Percentiles rank a stretch among this genome's conserved stretches.
Conservation (phyloP, 163 green algal genomes). For the Chloroidium sp. region DNA sequence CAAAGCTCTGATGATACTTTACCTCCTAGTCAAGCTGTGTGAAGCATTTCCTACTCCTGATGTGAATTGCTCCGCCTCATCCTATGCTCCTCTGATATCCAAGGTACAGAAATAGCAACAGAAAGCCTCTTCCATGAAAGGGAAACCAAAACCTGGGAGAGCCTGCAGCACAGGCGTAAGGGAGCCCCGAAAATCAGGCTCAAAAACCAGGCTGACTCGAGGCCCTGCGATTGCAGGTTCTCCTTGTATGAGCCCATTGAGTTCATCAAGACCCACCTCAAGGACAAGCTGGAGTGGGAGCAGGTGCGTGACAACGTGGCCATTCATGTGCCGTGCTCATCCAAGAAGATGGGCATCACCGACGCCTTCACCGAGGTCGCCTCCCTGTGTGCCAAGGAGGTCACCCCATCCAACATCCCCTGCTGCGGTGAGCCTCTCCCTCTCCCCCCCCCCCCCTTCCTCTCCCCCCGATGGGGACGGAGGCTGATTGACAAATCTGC, state of each 20-base stretch:
- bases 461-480: too few relatives aligned
- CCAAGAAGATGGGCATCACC: conserved; percentile 90
- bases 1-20: too few relatives aligned
- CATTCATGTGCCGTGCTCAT: conserved; percentile 91
- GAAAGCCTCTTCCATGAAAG: too few relatives aligned
- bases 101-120: too few relatives aligned
- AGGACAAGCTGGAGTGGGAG: conserved; percentile 90
- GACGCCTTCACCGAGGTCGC: conserved; percentile 58
- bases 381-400: conserved; percentile 57
- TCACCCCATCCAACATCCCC: conserved; percentile 47
- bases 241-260: conserved; percentile 90
- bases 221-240: conserved; percentile 37
- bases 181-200: too few relatives aligned
- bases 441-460: not conserved
- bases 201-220: not conserved
- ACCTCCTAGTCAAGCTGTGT: too few relatives aligned
- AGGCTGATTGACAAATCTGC: too few relatives aligned
- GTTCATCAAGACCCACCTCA: conserved; percentile 88
- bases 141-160: too few relatives aligned
- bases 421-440: conserved; percentile 22
- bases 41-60: too few relatives aligned
- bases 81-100: too few relatives aligned
- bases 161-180: too few relatives aligned
- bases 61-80: too few relatives aligned
- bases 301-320: conserved; percentile 70